phyloP scores from a whole-genome alignment of 176 grass and related monocot genomes.

The Metroxylon sagu region DNA sequence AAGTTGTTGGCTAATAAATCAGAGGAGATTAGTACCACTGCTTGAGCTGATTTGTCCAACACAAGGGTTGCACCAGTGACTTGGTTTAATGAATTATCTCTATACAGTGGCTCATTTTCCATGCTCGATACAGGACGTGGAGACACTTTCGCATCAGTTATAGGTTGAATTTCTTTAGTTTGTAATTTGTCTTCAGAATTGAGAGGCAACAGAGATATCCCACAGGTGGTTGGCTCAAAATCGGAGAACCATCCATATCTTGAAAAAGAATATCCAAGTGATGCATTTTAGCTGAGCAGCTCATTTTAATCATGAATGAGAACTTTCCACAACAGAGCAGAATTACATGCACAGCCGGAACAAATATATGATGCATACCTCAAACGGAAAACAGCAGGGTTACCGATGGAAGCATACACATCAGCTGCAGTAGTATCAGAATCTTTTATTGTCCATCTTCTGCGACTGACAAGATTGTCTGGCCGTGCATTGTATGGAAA shows the following conservation, averaged over 20 bases:
- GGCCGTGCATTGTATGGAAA: slow-evolving; percentile 52
- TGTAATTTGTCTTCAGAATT: slow-evolving; percentile 23
- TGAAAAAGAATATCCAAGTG: slow-evolving; percentile 16
- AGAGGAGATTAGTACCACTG: slow-evolving; percentile 24
- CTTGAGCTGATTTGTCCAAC: slow-evolving; percentile 16
- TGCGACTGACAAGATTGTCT: slow-evolving; percentile 31
- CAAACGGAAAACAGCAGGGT: slow-evolving; percentile 64
- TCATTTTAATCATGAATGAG: not conserved
- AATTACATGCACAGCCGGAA: slow-evolving; percentile 1
- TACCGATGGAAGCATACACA: slow-evolving; percentile 66
- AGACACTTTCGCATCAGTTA: slow-evolving; percentile 12
- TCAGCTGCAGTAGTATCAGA: slow-evolving; percentile 55
- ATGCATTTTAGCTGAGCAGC: slow-evolving; percentile 6
- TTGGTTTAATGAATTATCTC: slow-evolving; percentile 26
- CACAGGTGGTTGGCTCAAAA: slow-evolving; percentile 20
- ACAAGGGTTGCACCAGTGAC: slow-evolving; percentile 16
- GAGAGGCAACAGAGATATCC: slow-evolving; percentile 13
- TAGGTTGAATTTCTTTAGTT: not conserved
- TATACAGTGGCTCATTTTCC: slow-evolving; percentile 22
- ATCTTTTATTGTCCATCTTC: slow-evolving; percentile 71
- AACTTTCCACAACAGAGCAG: slow-evolving; percentile 1
- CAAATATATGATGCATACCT: slow-evolving; percentile 37
- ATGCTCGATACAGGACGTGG: slow-evolving; percentile 20
- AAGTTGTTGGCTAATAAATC: too few relatives aligned
- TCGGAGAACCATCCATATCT: slow-evolving; percentile 85